phyloP scores from a whole-genome alignment of 108 stramenopile genomes.

The Discostella stelligeroides region DNA sequence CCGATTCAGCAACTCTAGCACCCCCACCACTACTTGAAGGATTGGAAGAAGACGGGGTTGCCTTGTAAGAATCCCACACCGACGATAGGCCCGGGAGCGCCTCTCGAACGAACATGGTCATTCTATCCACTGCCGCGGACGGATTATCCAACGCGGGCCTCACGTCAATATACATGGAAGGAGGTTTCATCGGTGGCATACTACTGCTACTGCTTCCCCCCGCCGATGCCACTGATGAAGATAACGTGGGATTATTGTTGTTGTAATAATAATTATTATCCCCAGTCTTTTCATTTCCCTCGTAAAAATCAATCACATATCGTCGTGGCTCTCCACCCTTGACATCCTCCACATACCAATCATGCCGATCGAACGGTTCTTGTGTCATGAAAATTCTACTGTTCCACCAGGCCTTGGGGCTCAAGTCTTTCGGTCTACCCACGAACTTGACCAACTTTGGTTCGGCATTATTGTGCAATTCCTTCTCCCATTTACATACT shows the following conservation, averaged over 20 bases:
- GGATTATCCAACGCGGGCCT: slow-evolving; percentile 89
- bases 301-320: slow-evolving; percentile 97
- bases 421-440: slow-evolving; percentile 88
- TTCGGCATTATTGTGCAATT: slow-evolving; percentile 41
- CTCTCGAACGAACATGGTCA: slow-evolving; percentile 63
- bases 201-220: too few relatives aligned
- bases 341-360: slow-evolving; percentile 91
- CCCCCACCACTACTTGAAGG: slow-evolving; percentile 3
- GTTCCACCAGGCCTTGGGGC: slow-evolving; percentile 91
- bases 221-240: background rate
- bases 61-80: slow-evolving; percentile 36
- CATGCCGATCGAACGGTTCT: slow-evolving; percentile 96
- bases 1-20: background rate
- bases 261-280: background rate
- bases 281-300: slow-evolving; percentile 54
- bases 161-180: slow-evolving; percentile 91
- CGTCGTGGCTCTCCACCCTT: slow-evolving; percentile 60
- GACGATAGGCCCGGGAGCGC: slow-evolving; percentile 77
- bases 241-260: background rate
- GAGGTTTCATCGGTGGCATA: slow-evolving; percentile 22
- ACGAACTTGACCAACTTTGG: slow-evolving; percentile 86
- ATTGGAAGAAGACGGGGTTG: background rate
- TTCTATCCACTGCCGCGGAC: slow-evolving; percentile 65
- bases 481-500: slow-evolving; percentile 76
- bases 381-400: slow-evolving; percentile 69